A percentile compares a stretch with the other conserved stretches of the same genome.
phyloP scores from a whole-genome alignment of 495 filamentous ascomycete genomes.

The Tuber brumale region DNA sequence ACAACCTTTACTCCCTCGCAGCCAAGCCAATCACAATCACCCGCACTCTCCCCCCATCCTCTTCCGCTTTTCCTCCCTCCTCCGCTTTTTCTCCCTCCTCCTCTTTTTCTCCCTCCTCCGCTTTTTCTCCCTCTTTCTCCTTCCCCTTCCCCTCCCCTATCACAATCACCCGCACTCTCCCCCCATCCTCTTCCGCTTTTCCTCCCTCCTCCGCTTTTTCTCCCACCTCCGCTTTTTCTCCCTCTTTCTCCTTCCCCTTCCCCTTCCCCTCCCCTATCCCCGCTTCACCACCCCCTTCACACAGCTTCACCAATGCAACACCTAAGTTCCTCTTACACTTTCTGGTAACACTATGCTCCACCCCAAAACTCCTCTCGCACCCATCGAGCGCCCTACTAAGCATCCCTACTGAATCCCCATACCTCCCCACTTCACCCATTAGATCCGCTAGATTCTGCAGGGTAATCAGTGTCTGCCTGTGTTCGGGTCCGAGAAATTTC shows the following conservation, averaged over 20 bases:
- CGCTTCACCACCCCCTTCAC: neutral
- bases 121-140: neutral
- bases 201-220: neutral
- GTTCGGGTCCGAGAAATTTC: conserved; percentile 41
- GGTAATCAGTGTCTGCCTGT: conserved; percentile 29
- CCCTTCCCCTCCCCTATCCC: neutral
- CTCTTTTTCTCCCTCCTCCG: neutral
- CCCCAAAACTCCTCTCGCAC: neutral
- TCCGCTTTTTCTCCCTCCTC: neutral
- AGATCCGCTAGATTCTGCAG: conserved; percentile 1
- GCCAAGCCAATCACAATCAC: neutral
- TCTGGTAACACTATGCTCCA: neutral
- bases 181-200: neutral
- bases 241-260: neutral
- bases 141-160: neutral
- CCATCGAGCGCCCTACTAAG: neutral
- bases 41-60: neutral
- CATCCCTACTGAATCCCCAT: conserved; percentile 19
- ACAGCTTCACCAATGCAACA: neutral
- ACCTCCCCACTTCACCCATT: conserved; percentile 10
- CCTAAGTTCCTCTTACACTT: neutral
- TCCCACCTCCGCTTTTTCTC: neutral
- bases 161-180: neutral
- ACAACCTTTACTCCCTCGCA: neutral
- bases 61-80: neutral